Percentiles rank a stretch among this genome's conserved stretches.
phyloP scores from a whole-genome alignment of 108 stramenopile species.

The Fragilaria radians region DNA sequence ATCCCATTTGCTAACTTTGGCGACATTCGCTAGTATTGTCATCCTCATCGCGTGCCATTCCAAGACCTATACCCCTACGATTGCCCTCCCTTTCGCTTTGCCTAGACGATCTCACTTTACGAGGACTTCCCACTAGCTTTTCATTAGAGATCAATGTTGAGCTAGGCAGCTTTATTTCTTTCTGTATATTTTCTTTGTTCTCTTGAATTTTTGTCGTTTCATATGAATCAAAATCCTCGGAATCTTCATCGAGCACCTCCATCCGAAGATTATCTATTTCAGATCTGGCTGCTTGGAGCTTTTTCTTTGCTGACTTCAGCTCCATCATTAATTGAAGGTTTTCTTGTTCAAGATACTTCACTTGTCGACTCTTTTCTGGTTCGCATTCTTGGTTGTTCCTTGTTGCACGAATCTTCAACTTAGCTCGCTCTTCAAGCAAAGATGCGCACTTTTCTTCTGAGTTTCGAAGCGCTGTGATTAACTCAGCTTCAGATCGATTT shows the following conservation, averaged over 20 bases:
- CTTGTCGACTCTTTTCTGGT: conserved; percentile 37
- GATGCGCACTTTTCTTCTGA: conserved; percentile 32
- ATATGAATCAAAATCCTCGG: conserved; percentile 22
- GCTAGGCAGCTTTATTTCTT: not conserved
- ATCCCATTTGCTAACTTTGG: conserved; percentile 12
- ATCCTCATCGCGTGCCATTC: conserved; percentile 8
- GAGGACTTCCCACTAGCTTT: not conserved
- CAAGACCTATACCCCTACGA: conserved; percentile 5
- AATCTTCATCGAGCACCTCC: conserved; percentile 24
- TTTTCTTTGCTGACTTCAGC: conserved; percentile 53
- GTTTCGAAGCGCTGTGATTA: conserved; percentile 28
- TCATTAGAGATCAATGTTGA: conserved; percentile 1
- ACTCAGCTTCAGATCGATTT: conserved; percentile 21
- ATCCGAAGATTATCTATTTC: conserved; percentile 43
- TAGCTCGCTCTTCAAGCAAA: conserved; percentile 25
- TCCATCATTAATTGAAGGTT: conserved; percentile 81
- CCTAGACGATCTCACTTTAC: not conserved
- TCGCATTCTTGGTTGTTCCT: conserved; percentile 20
- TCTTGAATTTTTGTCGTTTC: not conserved
- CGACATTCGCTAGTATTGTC: conserved; percentile 26
- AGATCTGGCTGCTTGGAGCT: conserved; percentile 36
- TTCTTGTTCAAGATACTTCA: conserved; percentile 75
- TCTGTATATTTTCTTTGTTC: not conserved
- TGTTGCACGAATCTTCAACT: conserved; percentile 18
- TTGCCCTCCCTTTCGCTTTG: not conserved